Percentiles rank a stretch among this genome's conserved stretches.
These are phyloP conservation scores for Nicotiana otophora DNA, from an alignment of 257 asterid genomes.

Conservation along the genomic window DNA sequence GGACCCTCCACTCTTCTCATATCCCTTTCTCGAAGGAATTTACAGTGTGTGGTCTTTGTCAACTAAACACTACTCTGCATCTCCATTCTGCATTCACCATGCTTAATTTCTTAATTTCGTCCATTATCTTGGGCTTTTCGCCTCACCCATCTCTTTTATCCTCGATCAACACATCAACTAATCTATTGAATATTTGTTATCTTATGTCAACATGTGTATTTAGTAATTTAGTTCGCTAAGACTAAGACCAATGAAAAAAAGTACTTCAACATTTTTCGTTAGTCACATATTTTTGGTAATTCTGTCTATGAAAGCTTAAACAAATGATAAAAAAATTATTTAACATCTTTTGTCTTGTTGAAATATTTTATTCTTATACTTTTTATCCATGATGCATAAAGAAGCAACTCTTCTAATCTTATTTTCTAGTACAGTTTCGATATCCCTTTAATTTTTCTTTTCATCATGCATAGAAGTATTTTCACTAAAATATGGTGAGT, in stretches of 20 bases:
- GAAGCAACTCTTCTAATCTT: not conserved
- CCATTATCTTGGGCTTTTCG: constrained; percentile 27
- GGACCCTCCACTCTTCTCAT: constrained; percentile 30
- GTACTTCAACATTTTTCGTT: too few relatives aligned
- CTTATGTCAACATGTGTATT: too few relatives aligned
- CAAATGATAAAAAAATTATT: not conserved
- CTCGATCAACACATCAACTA: not conserved
- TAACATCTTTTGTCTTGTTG: not conserved
- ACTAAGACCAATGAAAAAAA: too few relatives aligned
- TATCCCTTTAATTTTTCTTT: not conserved
- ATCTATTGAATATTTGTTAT: not conserved
- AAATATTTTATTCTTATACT: not conserved
- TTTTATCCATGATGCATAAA: not conserved
- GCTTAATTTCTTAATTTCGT: constrained; percentile 22
- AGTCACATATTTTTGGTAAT: too few relatives aligned
- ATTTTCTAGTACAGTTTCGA: not conserved
- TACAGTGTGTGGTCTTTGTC: constrained; percentile 68
- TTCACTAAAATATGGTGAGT: not conserved
- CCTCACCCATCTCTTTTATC: not conserved
- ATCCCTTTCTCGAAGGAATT: constrained; percentile 76
- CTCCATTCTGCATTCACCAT: constrained; percentile 23
- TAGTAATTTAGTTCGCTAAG: too few relatives aligned
- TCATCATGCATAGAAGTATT: not conserved
- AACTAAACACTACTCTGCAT: not conserved
- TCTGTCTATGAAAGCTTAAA: not conserved